Evolutionary conservation across 352 stramenopile genomes (phyloP).

Genomic region (Phytophthora ramorum): DNA sequence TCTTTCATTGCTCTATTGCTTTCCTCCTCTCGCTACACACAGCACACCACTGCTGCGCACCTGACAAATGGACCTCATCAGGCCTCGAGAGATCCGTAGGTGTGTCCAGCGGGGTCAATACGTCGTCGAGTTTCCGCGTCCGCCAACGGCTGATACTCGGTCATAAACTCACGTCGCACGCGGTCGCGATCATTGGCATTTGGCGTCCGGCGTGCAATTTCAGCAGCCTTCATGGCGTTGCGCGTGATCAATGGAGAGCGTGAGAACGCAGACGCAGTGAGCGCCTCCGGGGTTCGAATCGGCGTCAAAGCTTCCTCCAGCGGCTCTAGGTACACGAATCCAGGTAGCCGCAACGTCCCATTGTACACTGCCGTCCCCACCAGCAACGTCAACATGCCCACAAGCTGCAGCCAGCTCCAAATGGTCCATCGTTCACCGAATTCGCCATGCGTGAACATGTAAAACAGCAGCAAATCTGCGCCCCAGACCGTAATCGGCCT

Average conservation of each 20-base stretch:
- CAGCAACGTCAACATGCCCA: constrained; percentile 93
- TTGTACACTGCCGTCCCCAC: constrained; percentile 98
- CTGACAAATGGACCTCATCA: constrained; percentile 36
- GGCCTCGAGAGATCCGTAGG: constrained; percentile 82
- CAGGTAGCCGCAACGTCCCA: constrained; percentile 80
- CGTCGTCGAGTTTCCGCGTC: constrained; percentile 64
- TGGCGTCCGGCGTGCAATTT: constrained; percentile 80
- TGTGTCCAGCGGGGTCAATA: constrained; percentile 79
- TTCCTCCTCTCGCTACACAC: neutral
- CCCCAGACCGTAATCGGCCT: constrained; percentile 96
- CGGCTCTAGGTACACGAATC: constrained; percentile 81
- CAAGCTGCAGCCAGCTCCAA: constrained; percentile 95
- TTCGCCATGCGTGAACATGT: constrained; percentile 89
- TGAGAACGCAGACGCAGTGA: constrained; percentile 60
- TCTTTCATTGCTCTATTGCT: constrained; percentile 33
- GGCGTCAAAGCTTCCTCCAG: constrained; percentile 68
- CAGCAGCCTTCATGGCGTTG: constrained; percentile 85
- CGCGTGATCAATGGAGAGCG: constrained; percentile 81
- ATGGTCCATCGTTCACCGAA: constrained; percentile 96
- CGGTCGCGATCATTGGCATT: constrained; percentile 83
- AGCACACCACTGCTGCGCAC: neutral
- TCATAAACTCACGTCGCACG: constrained; percentile 88
- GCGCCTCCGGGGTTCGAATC: constrained; percentile 69
- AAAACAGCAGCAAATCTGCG: constrained; percentile 96
- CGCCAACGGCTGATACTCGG: constrained; percentile 80